Percentiles rank a stretch among this genome's conserved stretches.
phyloP scores from a whole-genome alignment of 768 basidiomycete species.

The Mrakia frigida region DNA sequence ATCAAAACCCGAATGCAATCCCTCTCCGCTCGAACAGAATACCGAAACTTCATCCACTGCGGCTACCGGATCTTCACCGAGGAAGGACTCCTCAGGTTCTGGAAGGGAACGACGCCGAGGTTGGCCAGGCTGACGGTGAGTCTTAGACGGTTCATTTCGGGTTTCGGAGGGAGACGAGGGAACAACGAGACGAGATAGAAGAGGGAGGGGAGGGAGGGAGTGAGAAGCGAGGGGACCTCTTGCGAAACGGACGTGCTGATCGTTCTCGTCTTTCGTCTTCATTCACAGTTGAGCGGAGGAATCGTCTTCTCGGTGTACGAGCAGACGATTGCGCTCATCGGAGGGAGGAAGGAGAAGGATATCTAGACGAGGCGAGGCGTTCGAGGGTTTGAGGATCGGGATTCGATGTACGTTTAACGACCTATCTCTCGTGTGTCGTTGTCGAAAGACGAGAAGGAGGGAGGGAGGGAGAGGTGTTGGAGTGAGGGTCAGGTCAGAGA shows the following conservation, averaged over 20 bases:
- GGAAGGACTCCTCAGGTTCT: constrained; percentile 85
- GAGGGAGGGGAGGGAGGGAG: no score
- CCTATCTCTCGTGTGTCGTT: no score
- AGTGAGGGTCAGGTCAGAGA: no score
- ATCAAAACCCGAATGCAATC: constrained; percentile 99
- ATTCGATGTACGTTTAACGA: no score
- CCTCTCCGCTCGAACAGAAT: constrained; percentile 70
- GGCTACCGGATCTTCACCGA: constrained; percentile 90
- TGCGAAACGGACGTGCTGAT: no score
- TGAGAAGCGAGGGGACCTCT: background rate
- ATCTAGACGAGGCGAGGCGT: no score
- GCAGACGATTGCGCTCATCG: constrained; percentile 29
- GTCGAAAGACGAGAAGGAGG: no score
- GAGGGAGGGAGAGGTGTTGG: no score
- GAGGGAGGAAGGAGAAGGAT: constrained; percentile 11
- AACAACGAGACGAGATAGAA: no score
- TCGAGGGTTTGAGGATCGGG: no score
- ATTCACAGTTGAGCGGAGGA: constrained; percentile 72
- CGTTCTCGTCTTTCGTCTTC: no score
- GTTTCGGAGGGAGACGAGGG: no score
- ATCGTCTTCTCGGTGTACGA: constrained; percentile 92
- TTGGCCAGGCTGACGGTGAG: constrained; percentile 65
- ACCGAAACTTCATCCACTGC: constrained; percentile 92
- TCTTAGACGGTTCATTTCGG: constrained; percentile 42
- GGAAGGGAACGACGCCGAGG: constrained; percentile 93